phyloP scores from a whole-genome alignment of 306 rosid species.

The Vigna unguiculata region DNA sequence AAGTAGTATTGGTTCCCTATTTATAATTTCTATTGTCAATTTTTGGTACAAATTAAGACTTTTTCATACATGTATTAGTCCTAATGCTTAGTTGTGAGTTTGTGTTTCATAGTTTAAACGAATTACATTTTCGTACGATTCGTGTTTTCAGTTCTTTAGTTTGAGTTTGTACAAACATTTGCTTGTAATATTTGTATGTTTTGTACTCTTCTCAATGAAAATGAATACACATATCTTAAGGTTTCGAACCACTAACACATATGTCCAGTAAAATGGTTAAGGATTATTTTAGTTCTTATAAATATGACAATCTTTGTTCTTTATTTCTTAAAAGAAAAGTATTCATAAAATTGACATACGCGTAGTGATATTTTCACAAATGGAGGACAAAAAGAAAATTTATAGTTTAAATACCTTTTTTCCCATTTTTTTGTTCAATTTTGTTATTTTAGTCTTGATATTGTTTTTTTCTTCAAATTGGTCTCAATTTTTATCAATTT shows the following conservation, averaged over 20 bases:
- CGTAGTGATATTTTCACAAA: no score
- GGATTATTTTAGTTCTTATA: no score
- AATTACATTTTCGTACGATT: neutral
- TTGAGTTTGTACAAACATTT: neutral
- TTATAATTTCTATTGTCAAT: neutral
- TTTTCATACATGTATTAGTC: neutral
- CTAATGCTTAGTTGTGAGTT: neutral
- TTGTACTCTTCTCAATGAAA: slow-evolving; percentile 6
- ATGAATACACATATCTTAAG: neutral
- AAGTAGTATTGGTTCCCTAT: neutral
- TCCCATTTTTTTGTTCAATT: no score
- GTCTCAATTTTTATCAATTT: no score
- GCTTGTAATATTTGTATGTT: neutral
- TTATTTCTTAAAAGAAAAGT: no score
- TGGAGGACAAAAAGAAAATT: no score
- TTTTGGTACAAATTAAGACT: neutral
- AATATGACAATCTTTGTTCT: no score
- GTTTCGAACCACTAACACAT: neutral
- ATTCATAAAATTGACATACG: no score
- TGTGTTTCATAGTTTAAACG: slow-evolving; percentile 2
- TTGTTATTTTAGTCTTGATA: no score
- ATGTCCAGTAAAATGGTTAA: no score
- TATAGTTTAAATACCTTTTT: no score
- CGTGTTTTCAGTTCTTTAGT: neutral
- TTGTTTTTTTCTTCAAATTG: no score